phyloP scores from a whole-genome alignment of 345 rosid genomes.

The Sonneratia caseolaris region DNA sequence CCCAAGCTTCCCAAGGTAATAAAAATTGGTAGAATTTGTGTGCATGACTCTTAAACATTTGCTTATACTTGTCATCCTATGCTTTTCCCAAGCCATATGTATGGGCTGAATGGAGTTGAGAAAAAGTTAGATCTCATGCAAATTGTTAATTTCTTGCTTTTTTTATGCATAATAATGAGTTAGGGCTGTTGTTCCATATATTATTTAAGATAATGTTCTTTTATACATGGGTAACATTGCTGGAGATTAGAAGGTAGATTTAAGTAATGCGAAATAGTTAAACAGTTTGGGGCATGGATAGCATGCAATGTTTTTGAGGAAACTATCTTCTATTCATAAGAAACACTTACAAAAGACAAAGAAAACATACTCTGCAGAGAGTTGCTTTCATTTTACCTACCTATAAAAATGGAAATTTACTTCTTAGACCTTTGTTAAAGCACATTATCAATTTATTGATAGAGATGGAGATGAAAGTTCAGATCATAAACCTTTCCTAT shows the following conservation, averaged over 20 bases:
- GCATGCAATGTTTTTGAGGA: neutral
- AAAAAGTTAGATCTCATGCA: neutral
- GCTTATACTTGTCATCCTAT: neutral
- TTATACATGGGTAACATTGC: neutral
- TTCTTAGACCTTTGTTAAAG: neutral
- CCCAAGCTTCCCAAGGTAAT: constrained; percentile 92
- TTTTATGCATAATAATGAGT: neutral
- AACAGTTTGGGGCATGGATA: neutral
- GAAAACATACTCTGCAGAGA: neutral
- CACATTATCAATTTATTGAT: neutral
- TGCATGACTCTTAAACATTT: neutral
- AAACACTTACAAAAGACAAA: neutral
- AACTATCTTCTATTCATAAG: neutral
- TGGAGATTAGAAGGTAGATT: neutral
- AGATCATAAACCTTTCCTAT: neutral
- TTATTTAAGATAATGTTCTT: neutral
- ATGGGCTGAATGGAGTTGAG: neutral
- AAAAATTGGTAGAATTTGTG: neutral
- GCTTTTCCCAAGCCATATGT: neutral
- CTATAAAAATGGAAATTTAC: neutral
- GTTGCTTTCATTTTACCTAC: neutral
- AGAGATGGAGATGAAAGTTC: neutral
- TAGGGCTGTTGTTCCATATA: neutral
- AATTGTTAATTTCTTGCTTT: neutral
- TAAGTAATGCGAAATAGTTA: neutral